These are phyloP conservation scores for Nephelium lappaceum DNA, from an alignment of 345 rosid species.

Conservation along the genomic window DNA sequence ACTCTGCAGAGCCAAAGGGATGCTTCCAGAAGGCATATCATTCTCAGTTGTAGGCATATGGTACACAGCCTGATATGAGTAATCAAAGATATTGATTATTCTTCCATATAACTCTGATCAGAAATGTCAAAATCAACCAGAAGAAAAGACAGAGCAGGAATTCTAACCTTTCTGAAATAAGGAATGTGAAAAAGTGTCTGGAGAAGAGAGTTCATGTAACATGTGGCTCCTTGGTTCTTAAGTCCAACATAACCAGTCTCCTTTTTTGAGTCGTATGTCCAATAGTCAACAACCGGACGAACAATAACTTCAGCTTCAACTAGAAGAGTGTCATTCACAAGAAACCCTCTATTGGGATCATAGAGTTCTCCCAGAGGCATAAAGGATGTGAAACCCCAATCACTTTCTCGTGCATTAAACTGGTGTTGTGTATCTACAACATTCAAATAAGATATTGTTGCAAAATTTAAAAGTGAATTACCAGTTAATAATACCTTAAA, in stretches of 20 bases:
- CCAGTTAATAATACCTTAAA: neutral
- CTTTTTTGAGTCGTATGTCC: constrained; percentile 89
- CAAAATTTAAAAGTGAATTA: neutral
- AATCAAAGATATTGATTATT: constrained; percentile 18
- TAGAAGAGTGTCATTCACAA: constrained; percentile 72
- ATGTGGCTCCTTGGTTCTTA: constrained; percentile 99
- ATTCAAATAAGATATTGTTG: constrained; percentile 18
- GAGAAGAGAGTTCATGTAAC: constrained; percentile 97
- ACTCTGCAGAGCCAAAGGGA: constrained; percentile 96
- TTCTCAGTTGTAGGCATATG: constrained; percentile 99
- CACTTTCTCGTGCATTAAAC: constrained; percentile 88
- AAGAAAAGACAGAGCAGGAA: constrained; percentile 11
- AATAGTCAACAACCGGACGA: constrained; percentile 77
- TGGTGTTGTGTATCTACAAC: constrained; percentile 88
- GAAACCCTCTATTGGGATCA: constrained; percentile 85
- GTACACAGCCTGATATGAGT: constrained; percentile 77
- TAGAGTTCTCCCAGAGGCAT: constrained; percentile 92
- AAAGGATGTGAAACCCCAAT: constrained; percentile 95
- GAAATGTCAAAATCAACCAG: neutral
- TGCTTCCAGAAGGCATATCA: constrained; percentile 89
- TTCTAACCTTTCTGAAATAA: constrained; percentile 88
- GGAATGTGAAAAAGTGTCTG: constrained; percentile 94
- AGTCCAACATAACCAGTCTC: constrained; percentile 98
- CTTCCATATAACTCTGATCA: constrained; percentile 20
- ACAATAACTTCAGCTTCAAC: constrained; percentile 94